Evolutionary conservation across 1,139 yeast genomes (phyloP).

Genomic region (Hemisphaericaspora xylanilytica): DNA sequence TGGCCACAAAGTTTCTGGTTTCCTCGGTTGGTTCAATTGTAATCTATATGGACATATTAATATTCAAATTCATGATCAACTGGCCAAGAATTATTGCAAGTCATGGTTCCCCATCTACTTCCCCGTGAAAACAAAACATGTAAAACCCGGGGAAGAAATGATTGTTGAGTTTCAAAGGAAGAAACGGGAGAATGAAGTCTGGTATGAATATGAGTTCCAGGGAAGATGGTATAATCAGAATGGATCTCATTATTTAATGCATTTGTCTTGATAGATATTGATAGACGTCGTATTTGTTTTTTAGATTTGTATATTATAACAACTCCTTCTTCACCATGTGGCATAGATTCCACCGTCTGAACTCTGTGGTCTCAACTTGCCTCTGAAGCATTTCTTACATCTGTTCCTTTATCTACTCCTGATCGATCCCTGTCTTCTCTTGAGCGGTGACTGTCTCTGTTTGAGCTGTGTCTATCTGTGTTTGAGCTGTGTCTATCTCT

Average conservation of each 20-base stretch:
- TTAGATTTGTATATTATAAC: too few relatives aligned
- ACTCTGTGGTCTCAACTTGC: too few relatives aligned
- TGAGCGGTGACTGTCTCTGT: not conserved
- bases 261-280: conserved; percentile 17
- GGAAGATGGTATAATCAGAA: conserved; percentile 20
- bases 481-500: too few relatives aligned
- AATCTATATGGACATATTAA: conserved; percentile 51
- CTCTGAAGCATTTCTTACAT: too few relatives aligned
- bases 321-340: too few relatives aligned
- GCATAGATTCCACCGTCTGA: too few relatives aligned
- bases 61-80: conserved; percentile 33
- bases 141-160: conserved; percentile 46
- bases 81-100: conserved; percentile 23
- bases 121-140: conserved; percentile 55
- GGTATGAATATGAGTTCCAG: conserved; percentile 71
- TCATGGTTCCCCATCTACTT: conserved; percentile 72
- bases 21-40: conserved; percentile 74
- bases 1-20: conserved; percentile 51
- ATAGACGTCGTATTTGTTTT: too few relatives aligned
- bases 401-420: too few relatives aligned
- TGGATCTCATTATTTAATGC: conserved; percentile 28
- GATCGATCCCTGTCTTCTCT: too few relatives aligned
- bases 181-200: conserved; percentile 37
- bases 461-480: not conserved
- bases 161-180: conserved; percentile 38